Evolutionary conservation across 2,329 filamentous ascomycete genomes (phyloP).

Genomic region (Colletotrichum simmondsii): DNA sequence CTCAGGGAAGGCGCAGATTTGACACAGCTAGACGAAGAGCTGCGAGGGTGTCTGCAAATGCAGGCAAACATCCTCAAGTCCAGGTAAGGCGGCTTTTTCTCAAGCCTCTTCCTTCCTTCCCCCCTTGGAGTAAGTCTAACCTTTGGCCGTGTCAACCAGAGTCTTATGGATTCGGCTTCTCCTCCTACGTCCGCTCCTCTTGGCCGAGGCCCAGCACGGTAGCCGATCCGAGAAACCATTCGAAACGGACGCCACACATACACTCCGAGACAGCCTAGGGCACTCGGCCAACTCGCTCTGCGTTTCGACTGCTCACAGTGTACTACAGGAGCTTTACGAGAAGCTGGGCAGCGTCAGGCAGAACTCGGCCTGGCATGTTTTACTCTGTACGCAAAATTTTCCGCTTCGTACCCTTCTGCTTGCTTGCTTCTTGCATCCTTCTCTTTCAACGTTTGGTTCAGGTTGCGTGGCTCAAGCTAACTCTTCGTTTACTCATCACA

Average conservation of each 20-base stretch:
- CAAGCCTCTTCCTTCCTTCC: neutral
- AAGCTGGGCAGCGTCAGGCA: conserved; percentile 9
- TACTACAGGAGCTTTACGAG: conserved; percentile 8
- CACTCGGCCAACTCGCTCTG: conserved; percentile 3
- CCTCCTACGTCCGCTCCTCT: neutral
- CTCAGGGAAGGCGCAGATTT: neutral
- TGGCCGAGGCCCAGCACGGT: neutral
- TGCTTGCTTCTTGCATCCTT: neutral
- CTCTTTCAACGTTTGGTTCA: neutral
- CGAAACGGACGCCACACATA: neutral
- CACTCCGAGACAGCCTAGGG: neutral
- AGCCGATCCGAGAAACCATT: neutral
- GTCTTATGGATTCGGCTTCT: conserved; percentile 14
- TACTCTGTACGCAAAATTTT: neutral
- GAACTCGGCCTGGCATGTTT: conserved; percentile 13
- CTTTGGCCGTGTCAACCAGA: neutral
- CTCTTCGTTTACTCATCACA: neutral
- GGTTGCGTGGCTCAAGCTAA: neutral
- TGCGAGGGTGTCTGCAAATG: neutral
- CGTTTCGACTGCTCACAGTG: conserved; percentile 6
- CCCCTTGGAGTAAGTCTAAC: neutral
- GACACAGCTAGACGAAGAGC: neutral
- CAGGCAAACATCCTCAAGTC: conserved; percentile 20
- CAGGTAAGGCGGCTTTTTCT: neutral
- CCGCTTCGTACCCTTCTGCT: neutral